Percentiles rank a stretch among this genome's conserved stretches.
Evolutionary conservation across 345 rosid genomes (phyloP).

Genomic region (Linum tenue): DNA sequence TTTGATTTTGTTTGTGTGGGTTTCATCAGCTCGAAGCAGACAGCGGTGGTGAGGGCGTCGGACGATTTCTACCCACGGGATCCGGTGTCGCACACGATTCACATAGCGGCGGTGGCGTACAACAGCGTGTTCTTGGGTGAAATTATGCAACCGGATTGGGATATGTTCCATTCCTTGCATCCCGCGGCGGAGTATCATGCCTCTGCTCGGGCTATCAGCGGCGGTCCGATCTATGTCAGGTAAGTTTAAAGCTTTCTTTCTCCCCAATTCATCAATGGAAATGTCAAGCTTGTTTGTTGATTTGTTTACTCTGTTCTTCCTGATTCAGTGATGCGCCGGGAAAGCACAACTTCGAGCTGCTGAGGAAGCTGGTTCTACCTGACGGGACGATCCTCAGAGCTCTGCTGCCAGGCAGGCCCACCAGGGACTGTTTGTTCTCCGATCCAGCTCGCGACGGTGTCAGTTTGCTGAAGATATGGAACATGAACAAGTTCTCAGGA

Average conservation of each 20-base stretch:
- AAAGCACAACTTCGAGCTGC: constrained; percentile 69
- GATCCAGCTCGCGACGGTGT: constrained; percentile 86
- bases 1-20: constrained; percentile 4
- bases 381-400: constrained; percentile 87
- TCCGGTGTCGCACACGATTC: constrained; percentile 86
- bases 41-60: constrained; percentile 84
- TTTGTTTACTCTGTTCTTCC: too few species aligned
- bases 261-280: background rate
- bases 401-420: constrained; percentile 83
- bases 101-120: constrained; percentile 78
- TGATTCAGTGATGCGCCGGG: constrained; percentile 79
- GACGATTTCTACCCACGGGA: constrained; percentile 93
- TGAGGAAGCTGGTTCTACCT: constrained; percentile 73
- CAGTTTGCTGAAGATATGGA: constrained; percentile 97
- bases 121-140: constrained; percentile 89
- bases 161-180: constrained; percentile 88
- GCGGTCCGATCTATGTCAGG: constrained; percentile 91
- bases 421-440: constrained; percentile 67
- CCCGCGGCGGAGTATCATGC: constrained; percentile 95
- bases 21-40: constrained; percentile 71
- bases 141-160: constrained; percentile 93
- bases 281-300: background rate
- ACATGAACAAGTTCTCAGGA: constrained; percentile 94
- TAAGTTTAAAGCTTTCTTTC: constrained; percentile 5
- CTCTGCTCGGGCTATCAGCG: constrained; percentile 89